These are phyloP conservation scores for Pseudogymnoascus sp. DNA, from an alignment of 2,329 filamentous ascomycete species.

Conservation along the genomic window DNA sequence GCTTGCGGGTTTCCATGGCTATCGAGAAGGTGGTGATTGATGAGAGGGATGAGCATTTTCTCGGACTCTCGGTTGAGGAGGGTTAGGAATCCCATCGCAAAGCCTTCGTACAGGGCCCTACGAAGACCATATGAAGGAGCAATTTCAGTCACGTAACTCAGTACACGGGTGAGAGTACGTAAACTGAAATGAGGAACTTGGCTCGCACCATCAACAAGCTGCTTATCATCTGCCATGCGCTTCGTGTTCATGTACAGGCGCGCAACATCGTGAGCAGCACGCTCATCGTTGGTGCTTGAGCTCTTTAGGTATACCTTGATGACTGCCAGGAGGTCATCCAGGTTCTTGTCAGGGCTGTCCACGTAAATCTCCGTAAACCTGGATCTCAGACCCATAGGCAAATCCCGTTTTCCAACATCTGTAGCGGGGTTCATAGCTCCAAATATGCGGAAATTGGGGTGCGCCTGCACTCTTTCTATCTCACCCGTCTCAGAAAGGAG, in stretches of 20 bases:
- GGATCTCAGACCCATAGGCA: conserved; percentile 80
- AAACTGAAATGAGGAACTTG: conserved; percentile 97
- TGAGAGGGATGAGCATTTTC: conserved; percentile 65
- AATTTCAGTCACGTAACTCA: conserved; percentile 82
- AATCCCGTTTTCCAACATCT: conserved; percentile 90
- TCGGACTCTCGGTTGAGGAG: conserved; percentile 78
- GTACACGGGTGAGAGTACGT: conserved; percentile 79
- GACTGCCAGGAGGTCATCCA: conserved; percentile 79
- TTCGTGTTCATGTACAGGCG: conserved; percentile 85
- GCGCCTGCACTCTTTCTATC: conserved; percentile 79
- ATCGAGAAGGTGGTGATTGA: conserved; percentile 71
- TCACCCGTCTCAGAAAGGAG: conserved; percentile 89
- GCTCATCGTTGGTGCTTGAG: conserved; percentile 61
- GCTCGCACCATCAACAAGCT: conserved; percentile 86
- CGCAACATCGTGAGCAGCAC: conserved; percentile 72
- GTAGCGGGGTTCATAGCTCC: conserved; percentile 99
- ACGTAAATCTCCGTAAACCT: conserved; percentile 96
- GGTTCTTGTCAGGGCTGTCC: conserved; percentile 75
- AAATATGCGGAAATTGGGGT: conserved; percentile 91
- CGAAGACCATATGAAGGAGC: conserved; percentile 76
- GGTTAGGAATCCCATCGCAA: conserved; percentile 96
- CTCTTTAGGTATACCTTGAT: conserved; percentile 80
- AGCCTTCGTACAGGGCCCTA: conserved; percentile 84
- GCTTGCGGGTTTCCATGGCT: conserved; percentile 61
- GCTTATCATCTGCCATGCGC: conserved; percentile 68